Evolutionary conservation across 1,284 basidiomycete species (phyloP), one percentile per base, ranked within the genome.

Genomic region (Fomitiporia mediterranea): DNA sequence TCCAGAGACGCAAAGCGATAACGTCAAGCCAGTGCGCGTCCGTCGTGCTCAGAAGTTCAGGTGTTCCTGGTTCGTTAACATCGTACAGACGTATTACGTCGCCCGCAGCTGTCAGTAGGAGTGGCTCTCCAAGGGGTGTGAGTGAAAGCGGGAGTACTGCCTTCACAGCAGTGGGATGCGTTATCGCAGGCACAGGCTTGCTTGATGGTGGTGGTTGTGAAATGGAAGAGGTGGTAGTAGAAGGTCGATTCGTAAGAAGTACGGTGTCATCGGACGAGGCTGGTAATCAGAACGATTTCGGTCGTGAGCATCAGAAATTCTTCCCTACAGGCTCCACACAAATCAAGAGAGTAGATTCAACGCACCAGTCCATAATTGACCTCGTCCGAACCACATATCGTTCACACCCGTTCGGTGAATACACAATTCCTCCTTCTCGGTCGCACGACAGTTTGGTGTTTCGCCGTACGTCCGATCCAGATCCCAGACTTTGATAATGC

Each of bases 21-120:
- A 96, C 84, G 63, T 94, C 90, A 61, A 91, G 90, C 81, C 86
- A 92, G 68, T 97, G 94, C 4, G 81, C 93, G 61, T 94, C 87
- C 5, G 91, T 72, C 0, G 66, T 60, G 15, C 83, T 74, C 17
- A 91, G 67, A 38, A 89, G 70, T 60, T 88, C 84, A 0, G 83
- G 83, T 61, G 84, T 79, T 32, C 84, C 77, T 21, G 74, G 72
- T 1, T 78, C 74, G 1, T 84, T 83, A 42, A 88, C 67, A 64
- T 90, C 87, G 62, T 83, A 91, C 25, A 89, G 73, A 17, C 87
- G 79, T 51, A 98, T 82, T 44, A 83, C 70, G 66, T 96, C 94
- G 46, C 91, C 94, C 2, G 89, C 78, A 32, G 86, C 92, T 4
- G 89, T 91, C 48, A 95, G 68, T 4, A 92, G 68, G 64, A 91